Conservation (phyloP, 106 monocot genomes). For the Phalaenopsis aphrodite region DNA sequence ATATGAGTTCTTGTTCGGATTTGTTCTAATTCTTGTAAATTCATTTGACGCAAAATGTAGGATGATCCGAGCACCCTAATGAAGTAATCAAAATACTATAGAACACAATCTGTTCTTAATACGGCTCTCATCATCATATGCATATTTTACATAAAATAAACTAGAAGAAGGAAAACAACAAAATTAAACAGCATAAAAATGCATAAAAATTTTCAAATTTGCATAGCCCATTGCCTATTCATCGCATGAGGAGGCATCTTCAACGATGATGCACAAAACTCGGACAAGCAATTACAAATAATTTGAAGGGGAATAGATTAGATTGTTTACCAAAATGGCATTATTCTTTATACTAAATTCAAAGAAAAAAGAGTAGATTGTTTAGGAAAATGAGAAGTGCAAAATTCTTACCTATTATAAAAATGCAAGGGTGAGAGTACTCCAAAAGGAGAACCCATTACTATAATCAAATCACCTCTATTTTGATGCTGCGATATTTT, state of each 20-base stretch:
- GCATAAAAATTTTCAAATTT: no score
- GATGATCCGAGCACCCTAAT: no score
- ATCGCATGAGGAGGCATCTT: neutral
- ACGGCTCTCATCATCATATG: no score
- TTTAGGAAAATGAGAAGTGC: neutral
- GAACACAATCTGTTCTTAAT: no score
- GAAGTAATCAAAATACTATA: no score
- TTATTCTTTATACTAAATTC: neutral
- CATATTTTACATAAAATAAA: no score
- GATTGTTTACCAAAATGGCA: neutral
- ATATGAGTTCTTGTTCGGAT: no score
- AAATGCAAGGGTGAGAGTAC: constrained; percentile 74
- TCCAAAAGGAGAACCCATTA: constrained; percentile 92
- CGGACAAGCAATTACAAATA: neutral
- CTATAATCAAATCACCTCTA: constrained; percentile 67
- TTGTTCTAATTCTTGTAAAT: no score
- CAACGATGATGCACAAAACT: neutral
- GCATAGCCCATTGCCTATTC: neutral
- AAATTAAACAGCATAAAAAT: no score
- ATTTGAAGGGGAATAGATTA: neutral
- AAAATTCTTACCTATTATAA: constrained; percentile 65
- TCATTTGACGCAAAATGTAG: no score
- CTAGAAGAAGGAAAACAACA: no score
- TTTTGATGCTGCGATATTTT: constrained; percentile 44
- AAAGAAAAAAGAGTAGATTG: neutral